Evolutionary conservation across 768 basidiomycete species (phyloP).

Genomic region (Suillus paluster): DNA sequence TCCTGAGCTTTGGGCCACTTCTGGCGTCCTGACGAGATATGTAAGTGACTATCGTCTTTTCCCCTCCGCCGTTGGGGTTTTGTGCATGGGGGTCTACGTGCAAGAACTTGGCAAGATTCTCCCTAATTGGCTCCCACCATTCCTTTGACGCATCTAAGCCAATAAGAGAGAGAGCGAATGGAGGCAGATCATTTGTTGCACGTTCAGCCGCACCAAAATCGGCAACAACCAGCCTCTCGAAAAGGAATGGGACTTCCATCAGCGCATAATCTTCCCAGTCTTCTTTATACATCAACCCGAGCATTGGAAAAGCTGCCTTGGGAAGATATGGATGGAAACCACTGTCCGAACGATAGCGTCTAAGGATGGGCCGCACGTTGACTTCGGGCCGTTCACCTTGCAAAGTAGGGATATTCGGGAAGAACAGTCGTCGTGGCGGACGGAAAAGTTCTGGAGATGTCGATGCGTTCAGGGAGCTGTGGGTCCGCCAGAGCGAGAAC

Average conservation of each 20-base stretch:
- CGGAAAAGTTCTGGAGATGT: slow-evolving; percentile 54
- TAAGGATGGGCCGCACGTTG: slow-evolving; percentile 31
- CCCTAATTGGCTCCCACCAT: slow-evolving; percentile 74
- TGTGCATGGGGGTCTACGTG: slow-evolving; percentile 30
- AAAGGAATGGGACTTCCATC: slow-evolving; percentile 69
- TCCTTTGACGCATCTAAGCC: slow-evolving; percentile 47
- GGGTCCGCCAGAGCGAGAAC: slow-evolving; percentile 77
- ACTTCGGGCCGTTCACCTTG: slow-evolving; percentile 44
- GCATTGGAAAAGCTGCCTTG: slow-evolving; percentile 75
- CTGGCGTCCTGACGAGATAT: slow-evolving; percentile 62
- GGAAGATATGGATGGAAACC: slow-evolving; percentile 75
- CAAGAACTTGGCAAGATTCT: slow-evolving; percentile 48
- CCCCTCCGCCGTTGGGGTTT: slow-evolving; percentile 20
- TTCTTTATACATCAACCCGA: slow-evolving; percentile 66
- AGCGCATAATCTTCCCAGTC: slow-evolving; percentile 81
- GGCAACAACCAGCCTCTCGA: slow-evolving; percentile 77
- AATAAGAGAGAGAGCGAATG: slow-evolving; percentile 46
- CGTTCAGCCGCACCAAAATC: slow-evolving; percentile 71
- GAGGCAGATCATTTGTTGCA: slow-evolving; percentile 25
- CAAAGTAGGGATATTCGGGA: slow-evolving; percentile 70
- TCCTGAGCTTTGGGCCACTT: slow-evolving; percentile 52
- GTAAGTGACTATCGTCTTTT: slow-evolving; percentile 65
- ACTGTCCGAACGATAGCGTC: slow-evolving; percentile 51
- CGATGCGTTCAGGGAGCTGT: slow-evolving; percentile 61
- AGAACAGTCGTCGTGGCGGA: slow-evolving; percentile 74